Percentiles rank a stretch among this genome's conserved stretches.
phyloP scores from a whole-genome alignment of 208 protist genomes.

The Tritrichomonas foetus region DNA sequence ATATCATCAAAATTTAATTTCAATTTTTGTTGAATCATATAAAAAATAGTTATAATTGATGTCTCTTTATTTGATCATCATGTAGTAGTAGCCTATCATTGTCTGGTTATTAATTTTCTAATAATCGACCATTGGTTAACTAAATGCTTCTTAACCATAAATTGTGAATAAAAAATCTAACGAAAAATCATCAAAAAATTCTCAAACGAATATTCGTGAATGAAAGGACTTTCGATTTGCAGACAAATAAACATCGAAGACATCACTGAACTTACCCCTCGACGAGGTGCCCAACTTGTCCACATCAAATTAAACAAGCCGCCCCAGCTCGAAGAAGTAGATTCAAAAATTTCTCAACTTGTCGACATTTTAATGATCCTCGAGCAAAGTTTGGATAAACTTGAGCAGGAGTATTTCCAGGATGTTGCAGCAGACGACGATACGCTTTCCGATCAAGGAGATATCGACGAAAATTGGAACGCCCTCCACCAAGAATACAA shows the following conservation, averaged over 20 bases:
- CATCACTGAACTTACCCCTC: background rate
- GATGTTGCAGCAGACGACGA: background rate
- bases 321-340: slow-evolving; percentile 22
- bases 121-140: no score
- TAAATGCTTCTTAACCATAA: no score
- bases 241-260: slow-evolving; percentile 25
- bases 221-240: background rate
- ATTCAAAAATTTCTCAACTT: slow-evolving; percentile 17
- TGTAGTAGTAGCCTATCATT: no score
- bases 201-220: background rate
- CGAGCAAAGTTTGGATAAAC: background rate
- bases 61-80: no score
- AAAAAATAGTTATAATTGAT: no score
- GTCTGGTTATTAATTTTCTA: no score
- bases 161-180: no score
- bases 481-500: background rate
- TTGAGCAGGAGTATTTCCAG: slow-evolving; percentile 38
- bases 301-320: background rate
- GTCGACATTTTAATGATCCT: background rate
- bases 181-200: no score
- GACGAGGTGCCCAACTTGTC: background rate
- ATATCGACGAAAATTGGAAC: slow-evolving; percentile 29
- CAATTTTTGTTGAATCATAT: no score
- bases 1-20: no score
- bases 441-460: background rate